Evolutionary conservation across 2,329 filamentous ascomycete genomes (phyloP).

Genomic region (Blastomyces emzantsi): DNA sequence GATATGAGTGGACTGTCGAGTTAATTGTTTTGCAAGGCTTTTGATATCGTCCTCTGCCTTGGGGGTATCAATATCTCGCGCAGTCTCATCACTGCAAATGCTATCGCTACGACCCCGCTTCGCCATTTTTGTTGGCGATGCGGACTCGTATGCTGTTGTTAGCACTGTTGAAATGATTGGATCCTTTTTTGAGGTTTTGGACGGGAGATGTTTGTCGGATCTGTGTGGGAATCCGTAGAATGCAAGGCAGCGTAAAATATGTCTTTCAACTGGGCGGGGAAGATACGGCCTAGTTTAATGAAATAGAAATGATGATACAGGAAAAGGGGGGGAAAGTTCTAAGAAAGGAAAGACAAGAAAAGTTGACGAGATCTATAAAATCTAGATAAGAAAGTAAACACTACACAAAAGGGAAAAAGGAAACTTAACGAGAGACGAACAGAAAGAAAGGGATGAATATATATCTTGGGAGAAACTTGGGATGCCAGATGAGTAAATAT

Average conservation of each 20-base stretch:
- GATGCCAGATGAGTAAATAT: background rate
- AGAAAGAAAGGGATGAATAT: background rate
- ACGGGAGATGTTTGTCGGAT: too few species aligned
- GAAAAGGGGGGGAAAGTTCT: background rate
- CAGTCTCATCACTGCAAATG: background rate
- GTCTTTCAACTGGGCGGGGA: background rate
- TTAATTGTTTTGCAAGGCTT: slow-evolving; percentile 6
- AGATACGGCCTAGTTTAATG: background rate
- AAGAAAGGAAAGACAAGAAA: background rate
- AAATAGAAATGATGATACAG: too few species aligned
- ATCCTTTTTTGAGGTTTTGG: background rate
- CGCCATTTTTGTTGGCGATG: background rate
- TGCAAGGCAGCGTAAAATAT: too few species aligned
- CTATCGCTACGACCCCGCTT: background rate
- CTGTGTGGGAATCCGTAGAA: too few species aligned
- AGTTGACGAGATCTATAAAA: background rate
- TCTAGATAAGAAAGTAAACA: background rate
- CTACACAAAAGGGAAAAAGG: background rate
- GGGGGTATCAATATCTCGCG: background rate
- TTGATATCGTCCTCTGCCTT: slow-evolving; percentile 3
- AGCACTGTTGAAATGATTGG: background rate
- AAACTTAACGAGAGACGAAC: background rate
- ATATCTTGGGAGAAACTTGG: background rate
- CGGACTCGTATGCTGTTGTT: background rate
- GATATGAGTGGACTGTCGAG: slow-evolving; percentile 8